Evolutionary conservation across 176 grass and related monocot genomes (phyloP).

Genomic region (Musa beccarii): DNA sequence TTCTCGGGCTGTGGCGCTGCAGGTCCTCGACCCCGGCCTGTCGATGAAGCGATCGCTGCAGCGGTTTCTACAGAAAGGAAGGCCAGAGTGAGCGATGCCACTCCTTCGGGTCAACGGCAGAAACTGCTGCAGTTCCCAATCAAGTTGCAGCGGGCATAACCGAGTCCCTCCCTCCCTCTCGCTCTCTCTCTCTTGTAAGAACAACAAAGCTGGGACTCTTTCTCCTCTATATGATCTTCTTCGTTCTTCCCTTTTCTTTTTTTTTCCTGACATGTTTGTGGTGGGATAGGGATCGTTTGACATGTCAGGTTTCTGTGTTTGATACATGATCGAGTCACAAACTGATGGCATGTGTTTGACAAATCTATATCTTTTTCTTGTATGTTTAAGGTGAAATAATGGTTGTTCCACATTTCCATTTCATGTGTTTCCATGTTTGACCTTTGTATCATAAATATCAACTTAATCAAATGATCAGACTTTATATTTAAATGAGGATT

Average conservation of each 20-base stretch:
- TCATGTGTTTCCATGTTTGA: too few species aligned
- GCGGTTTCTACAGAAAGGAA: conserved; percentile 9
- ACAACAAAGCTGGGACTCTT: too few species aligned
- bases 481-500: too few species aligned
- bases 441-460: too few species aligned
- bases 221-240: too few species aligned
- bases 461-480: too few species aligned
- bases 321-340: background rate
- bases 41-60: background rate
- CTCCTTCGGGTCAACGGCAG: background rate
- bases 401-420: too few species aligned
- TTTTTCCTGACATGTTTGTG: background rate
- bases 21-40: background rate
- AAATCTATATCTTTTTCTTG: too few species aligned
- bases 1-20: background rate
- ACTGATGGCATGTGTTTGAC: too few species aligned
- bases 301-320: background rate
- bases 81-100: background rate
- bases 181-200: too few species aligned
- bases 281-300: background rate
- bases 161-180: too few species aligned
- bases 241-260: background rate
- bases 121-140: background rate
- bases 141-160: background rate
- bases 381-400: too few species aligned